Evolutionary conservation across 2,329 filamentous ascomycete species (phyloP), one percentile per base, ranked within the genome.

Genomic region (Talaromyces sp.): DNA sequence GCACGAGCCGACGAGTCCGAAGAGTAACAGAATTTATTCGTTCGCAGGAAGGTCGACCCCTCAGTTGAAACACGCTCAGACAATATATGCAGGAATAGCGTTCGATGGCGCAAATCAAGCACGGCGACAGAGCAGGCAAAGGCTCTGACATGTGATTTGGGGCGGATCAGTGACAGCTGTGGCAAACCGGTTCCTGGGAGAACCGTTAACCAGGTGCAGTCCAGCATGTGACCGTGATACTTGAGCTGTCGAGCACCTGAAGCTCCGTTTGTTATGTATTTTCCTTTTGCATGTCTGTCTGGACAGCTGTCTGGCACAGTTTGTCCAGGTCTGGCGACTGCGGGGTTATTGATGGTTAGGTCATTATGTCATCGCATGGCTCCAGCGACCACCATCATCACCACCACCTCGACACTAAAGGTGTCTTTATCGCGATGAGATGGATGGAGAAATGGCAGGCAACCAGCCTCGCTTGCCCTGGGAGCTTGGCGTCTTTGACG

Each of bases 401-500:
- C 6, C 41, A 24, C n/a, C 43, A 50, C 24, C 43, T 46, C 24
- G 19, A 50, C 43, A 4, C 24, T 26, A 4, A 50, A 50, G 17
- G 2, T 38, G 35, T 38, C 24, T 26, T 19, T 24, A 50, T 17
- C 43, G 24, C 24, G 13, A 21, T 50, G 24, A 50, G 10, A 50
- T 50, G n/a, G 19, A 50, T 26, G 35, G 35, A 6, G 19, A 52
- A 26, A 52, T 52, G 49, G 24, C 26, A n/a, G 49, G 19, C 26
- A 11, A 9, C 27, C 58, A 68, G 24, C 59, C 65, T 10, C 58
- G 62, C 2, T 85, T 87, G 24, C 85, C 85, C n/a, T 87, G 85
- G 85, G 77, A 85, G 49, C 67, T 87, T 29, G 84, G 84, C 21
- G 78, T 88, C 53, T 86, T 81, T 64, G 86, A 88, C 69, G 85